Evolutionary conservation across 352 stramenopile genomes (phyloP), one percentile per base, ranked within the genome.

Genomic region (Poterioochromonas sp.): DNA sequence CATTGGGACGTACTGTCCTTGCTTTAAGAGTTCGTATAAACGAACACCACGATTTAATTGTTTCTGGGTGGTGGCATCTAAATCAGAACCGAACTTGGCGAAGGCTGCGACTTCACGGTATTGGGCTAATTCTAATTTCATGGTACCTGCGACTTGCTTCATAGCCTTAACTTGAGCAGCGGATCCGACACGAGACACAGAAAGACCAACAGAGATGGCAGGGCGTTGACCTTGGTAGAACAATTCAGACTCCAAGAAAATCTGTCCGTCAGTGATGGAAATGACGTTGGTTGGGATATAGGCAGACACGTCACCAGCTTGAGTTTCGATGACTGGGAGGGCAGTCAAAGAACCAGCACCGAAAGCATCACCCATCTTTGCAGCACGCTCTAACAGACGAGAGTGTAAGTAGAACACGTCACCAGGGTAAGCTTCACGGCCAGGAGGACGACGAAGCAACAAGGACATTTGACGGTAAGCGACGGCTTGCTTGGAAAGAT

Each of bases 281-380:
- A 95, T 95, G 35, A 95, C 90, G 77, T 95, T 95, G 73, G 90
- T 95, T 68, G 90, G 90, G 86, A 95, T 94, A 85, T 94, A 95
- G 37, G 90, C 90, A 47, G 90, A 94, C 84, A 95, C 90, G 86
- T 95, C 90, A 84, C 90, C 90, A 62, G 89, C 90, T 83, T 95
- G 90, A 73, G 90, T 95, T 85, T 95, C 90, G 86, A 95, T 95
- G 79, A 95, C 88, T 78, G 90, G 90, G 79, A 95, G 87, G 49
- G 90, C 89, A 71, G 90, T 95, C 43, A 95, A 84, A 22, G 90
- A 95, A 81, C 90, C 90, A 85, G 87, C 88, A 78, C 90, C 90
- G 41, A 84, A 84, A 62, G 86, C 87, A 80, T 87, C 83, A 80
- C 89, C 85, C 87, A 95, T 91, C 88, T 95, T 95, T 68, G 90